Base-by-base conservation (phyloP, 1,139 yeast genomes). In the Debaryomyces udenii region DNA sequence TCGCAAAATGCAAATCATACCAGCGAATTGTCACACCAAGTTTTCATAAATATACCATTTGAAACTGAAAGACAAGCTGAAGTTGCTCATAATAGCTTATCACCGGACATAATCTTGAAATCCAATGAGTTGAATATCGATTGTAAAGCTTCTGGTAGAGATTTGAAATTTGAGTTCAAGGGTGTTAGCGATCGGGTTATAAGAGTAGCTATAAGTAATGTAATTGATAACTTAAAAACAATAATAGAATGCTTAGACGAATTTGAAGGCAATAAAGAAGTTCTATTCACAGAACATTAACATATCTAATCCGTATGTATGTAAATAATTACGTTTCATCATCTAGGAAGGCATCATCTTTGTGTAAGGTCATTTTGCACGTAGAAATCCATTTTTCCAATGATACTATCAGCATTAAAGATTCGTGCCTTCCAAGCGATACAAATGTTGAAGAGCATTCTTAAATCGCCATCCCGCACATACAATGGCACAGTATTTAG, bases 61-160 rank as follows among this genome's bases (percentile, higher is more conserved):
- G 77, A 76, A 48, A 68, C 70, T 4, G 57, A 55, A 2, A 56
- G 64, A 29, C 94, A 87, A 53, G 93, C 96, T 0, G 41, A 44
- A 4, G 81, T 86, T 2, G 93, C 94, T 0, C 53, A 64, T 33
- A 64, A 68, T 13, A 69, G 89, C 1, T 68, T 90, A 20, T 54
- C 66, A 1, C 96, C 95, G 0, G 97, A 89, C 57, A 95, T 96
- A 1, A 82, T 86, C 23, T 68, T 89, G 46, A 83, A 80, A 56
- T 81, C 83, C 0, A 71, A 77, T 39, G 87, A 81, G 50, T 62
- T 83, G 35, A 60, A 61, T n/a, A 80, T 79, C 2, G 53, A 55
- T 0, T 82, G 74, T 49, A 32, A 56, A 2, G 54, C 62, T 1
- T 54, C 62, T 3, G 64, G 50, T 1, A 43, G 45, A 27, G 41